Conservation (phyloP, 1,139 yeast genomes). For the Petasospora fabianii region DNA sequence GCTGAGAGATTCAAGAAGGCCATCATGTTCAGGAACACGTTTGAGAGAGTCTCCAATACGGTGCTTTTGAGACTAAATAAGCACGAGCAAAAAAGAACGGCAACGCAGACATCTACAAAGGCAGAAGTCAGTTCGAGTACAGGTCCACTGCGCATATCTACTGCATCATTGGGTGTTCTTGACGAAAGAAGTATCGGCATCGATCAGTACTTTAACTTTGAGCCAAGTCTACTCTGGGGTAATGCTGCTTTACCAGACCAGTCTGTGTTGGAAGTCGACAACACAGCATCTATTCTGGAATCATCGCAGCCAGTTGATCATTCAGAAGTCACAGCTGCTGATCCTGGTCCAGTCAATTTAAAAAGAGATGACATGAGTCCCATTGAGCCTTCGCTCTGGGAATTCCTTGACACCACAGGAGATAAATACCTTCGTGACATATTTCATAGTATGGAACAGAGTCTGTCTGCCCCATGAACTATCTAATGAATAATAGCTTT, state of each 20-base stretch:
- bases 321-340: neutral
- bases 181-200: constrained; percentile 15
- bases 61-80: constrained; percentile 17
- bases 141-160: neutral
- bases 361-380: neutral
- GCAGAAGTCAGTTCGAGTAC: too few species aligned
- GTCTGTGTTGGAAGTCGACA: too few species aligned
- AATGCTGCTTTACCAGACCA: too few species aligned
- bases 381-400: constrained; percentile 10
- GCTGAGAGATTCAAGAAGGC: constrained; percentile 31
- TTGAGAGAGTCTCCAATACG: constrained; percentile 20
- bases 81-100: neutral
- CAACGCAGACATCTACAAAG: too few species aligned
- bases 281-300: neutral
- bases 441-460: constrained; percentile 10
- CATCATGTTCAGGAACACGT: constrained; percentile 21
- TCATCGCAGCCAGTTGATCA: neutral
- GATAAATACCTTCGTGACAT: constrained; percentile 10
- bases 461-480: too few species aligned
- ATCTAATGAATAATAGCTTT: too few species aligned
- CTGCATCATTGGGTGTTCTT: constrained; percentile 3
- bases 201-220: constrained; percentile 17
- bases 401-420: constrained; percentile 14
- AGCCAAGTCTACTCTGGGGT: constrained; percentile 6
- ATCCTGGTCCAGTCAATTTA: neutral